These are phyloP conservation scores for Pseudozyma sp. DNA, from an alignment of 1,284 basidiomycete species.

Conservation along the genomic window DNA sequence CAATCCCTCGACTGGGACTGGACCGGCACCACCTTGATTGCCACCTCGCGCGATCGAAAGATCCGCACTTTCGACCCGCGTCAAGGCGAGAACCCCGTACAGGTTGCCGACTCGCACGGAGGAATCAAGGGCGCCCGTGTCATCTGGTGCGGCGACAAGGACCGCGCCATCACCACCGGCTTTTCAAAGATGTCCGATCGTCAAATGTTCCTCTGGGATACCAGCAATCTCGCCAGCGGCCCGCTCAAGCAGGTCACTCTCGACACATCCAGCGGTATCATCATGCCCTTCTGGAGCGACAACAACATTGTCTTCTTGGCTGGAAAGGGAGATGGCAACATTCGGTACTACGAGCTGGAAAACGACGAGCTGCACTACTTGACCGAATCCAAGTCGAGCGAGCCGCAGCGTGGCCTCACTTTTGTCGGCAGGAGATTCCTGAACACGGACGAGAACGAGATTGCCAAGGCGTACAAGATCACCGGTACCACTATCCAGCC, in stretches of 20 bases:
- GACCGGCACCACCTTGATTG: slow-evolving; percentile 78
- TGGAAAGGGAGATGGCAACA: slow-evolving; percentile 71
- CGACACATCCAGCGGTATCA: slow-evolving; percentile 77
- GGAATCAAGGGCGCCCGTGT: slow-evolving; percentile 94
- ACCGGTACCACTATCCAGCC: slow-evolving; percentile 82
- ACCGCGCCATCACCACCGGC: slow-evolving; percentile 87
- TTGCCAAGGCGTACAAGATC: slow-evolving; percentile 93
- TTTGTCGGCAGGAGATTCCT: slow-evolving; percentile 92
- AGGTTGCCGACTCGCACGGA: slow-evolving; percentile 84
- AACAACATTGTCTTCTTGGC: slow-evolving; percentile 83
- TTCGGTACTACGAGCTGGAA: slow-evolving; percentile 85
- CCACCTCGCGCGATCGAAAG: slow-evolving; percentile 88
- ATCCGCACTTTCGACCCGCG: slow-evolving; percentile 90
- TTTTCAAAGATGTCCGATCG: slow-evolving; percentile 95
- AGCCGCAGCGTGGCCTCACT: slow-evolving; percentile 94
- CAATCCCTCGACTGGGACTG: slow-evolving; percentile 87
- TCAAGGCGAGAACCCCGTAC: slow-evolving; percentile 81
- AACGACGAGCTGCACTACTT: slow-evolving; percentile 77
- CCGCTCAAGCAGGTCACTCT: slow-evolving; percentile 57
- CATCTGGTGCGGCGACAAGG: slow-evolving; percentile 88
- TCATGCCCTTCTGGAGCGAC: slow-evolving; percentile 98
- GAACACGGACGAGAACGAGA: slow-evolving; percentile 90
- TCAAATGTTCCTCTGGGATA: slow-evolving; percentile 77
- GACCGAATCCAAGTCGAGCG: slow-evolving; percentile 87
- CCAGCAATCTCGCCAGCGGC: slow-evolving; percentile 44